These are phyloP conservation scores for Scleroderma bovista DNA, from an alignment of 768 basidiomycete genomes.

Conservation along the genomic window DNA sequence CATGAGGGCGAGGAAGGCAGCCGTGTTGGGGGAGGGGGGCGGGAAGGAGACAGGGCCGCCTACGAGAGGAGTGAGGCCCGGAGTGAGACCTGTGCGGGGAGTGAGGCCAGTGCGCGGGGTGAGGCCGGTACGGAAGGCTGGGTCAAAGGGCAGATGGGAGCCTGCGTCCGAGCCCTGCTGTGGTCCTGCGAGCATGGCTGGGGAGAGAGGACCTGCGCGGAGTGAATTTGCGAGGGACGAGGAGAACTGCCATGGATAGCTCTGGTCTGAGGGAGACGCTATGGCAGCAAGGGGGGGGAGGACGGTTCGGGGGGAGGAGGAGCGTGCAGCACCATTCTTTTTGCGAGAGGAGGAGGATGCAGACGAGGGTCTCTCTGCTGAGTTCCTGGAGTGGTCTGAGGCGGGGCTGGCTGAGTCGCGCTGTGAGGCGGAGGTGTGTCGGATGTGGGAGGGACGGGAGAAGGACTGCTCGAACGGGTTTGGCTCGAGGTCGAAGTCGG, in stretches of 20 bases:
- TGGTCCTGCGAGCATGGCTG: conserved; percentile 93
- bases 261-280: conserved; percentile 48
- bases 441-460: conserved; percentile 52
- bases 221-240: conserved; percentile 68
- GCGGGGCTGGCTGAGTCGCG: conserved; percentile 27
- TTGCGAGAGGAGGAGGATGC: conserved; percentile 27
- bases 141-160: conserved; percentile 53
- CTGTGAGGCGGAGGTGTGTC: conserved; percentile 33
- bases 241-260: conserved; percentile 58
- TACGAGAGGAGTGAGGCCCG: conserved; percentile 70
- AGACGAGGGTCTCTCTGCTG: conserved; percentile 29
- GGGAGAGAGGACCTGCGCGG: conserved; percentile 88
- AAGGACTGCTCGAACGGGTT: conserved; percentile 98
- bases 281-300: conserved; percentile 80
- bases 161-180: conserved; percentile 42
- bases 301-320: conserved; percentile 55
- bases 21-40: conserved; percentile 80
- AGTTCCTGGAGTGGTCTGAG: conserved; percentile 36
- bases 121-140: conserved; percentile 78
- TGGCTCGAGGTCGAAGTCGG: conserved; percentile 73
- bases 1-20: conserved; percentile 90
- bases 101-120: conserved; percentile 86
- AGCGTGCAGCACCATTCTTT: conserved; percentile 26
- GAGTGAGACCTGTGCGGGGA: conserved; percentile 78
- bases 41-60: conserved; percentile 74